These are phyloP conservation scores for Stentor roeselii DNA, from an alignment of 73 alveolate species.

Conservation along the genomic window DNA sequence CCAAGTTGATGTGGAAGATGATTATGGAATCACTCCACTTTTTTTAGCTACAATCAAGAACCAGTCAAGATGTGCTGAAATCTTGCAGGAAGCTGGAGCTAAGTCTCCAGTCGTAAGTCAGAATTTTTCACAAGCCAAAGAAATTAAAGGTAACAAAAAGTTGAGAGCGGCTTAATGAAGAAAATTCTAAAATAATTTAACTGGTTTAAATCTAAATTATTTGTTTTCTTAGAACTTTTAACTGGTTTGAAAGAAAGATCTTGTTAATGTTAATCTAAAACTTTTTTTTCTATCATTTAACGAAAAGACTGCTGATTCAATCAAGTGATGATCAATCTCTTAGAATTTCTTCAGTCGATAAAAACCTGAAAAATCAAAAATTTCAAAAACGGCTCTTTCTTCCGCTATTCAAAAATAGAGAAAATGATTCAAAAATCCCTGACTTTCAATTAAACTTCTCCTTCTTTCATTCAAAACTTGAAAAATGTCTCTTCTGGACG, in stretches of 20 bases:
- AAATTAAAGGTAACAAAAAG: not conserved
- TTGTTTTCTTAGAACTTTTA: not conserved
- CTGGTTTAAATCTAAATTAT: not conserved
- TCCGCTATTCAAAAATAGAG: too few relatives aligned
- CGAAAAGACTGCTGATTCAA: not conserved
- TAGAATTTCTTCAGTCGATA: not conserved
- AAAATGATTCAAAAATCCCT: too few relatives aligned
- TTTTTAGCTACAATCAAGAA: not conserved
- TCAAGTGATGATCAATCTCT: too few relatives aligned
- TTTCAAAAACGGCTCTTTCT: not conserved
- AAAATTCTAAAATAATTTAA: too few relatives aligned
- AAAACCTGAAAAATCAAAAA: not conserved
- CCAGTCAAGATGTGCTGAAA: not conserved
- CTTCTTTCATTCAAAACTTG: not conserved
- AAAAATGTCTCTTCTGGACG: constrained; percentile 7
- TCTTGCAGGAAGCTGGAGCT: not conserved
- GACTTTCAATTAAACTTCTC: too few relatives aligned
- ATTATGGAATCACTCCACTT: not conserved
- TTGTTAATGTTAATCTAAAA: not conserved
- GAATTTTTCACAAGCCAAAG: not conserved
- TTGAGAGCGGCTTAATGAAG: not conserved
- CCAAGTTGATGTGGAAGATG: not conserved
- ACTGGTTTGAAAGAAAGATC: not conserved
- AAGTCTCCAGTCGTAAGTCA: not conserved
- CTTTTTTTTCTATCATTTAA: not conserved